Evolutionary conservation across 768 basidiomycete genomes (phyloP).

Genomic region (Russula emetica): DNA sequence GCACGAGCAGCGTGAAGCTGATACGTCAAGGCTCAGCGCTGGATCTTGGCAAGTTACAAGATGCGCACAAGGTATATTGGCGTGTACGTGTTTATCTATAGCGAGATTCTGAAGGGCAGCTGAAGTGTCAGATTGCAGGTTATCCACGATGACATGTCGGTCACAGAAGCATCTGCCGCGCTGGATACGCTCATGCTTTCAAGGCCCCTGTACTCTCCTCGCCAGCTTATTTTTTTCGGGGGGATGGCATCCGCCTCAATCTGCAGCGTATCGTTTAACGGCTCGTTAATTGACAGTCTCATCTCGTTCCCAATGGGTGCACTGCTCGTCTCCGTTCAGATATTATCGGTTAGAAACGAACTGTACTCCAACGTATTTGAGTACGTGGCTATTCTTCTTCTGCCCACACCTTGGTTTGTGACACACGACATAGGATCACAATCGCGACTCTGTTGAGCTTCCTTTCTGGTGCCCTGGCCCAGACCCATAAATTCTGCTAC

Average conservation of each 20-base stretch:
- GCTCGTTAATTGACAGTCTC: conserved; percentile 73
- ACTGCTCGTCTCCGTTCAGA: conserved; percentile 67
- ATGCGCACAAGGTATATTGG: conserved; percentile 71
- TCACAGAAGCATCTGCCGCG: conserved; percentile 63
- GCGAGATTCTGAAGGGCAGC: not conserved
- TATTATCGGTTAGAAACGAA: conserved; percentile 68
- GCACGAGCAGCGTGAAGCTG: conserved; percentile 77
- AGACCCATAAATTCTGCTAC: conserved; percentile 70
- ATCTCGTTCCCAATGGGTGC: conserved; percentile 71
- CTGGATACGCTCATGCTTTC: conserved; percentile 73
- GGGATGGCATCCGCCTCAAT: conserved; percentile 75
- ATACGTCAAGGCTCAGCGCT: conserved; percentile 67
- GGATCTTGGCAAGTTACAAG: conserved; percentile 72
- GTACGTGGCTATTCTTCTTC: conserved; percentile 35
- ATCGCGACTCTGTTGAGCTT: conserved; percentile 78
- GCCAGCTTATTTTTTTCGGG: conserved; percentile 64
- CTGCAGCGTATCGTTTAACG: conserved; percentile 65
- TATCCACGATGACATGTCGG: conserved; percentile 77
- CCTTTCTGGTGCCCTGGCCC: conserved; percentile 66
- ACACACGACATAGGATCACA: conserved; percentile 51
- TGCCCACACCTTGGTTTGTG: conserved; percentile 11
- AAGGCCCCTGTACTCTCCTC: conserved; percentile 54
- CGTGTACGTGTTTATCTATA: conserved; percentile 40
- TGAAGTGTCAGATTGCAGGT: conserved; percentile 43
- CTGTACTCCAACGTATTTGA: conserved; percentile 79